Percentiles rank a stretch among this genome's conserved stretches.
Conservation (phyloP, 225 moss, liverwort and hornwort genomes). For the Physcomitrium patens region DNA sequence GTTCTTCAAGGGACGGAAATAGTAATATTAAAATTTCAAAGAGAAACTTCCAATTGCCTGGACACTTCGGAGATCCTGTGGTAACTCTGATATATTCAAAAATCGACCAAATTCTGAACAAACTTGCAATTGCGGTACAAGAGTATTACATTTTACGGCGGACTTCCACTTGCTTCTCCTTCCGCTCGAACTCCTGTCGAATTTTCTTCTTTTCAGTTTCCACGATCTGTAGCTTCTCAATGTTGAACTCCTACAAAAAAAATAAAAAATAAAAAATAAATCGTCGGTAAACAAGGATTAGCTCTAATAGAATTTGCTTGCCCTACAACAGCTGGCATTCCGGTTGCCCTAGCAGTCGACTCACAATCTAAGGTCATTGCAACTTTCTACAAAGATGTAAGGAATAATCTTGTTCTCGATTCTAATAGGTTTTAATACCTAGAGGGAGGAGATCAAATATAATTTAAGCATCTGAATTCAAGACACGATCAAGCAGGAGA, state of each 20-base stretch:
- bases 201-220: slow-evolving; percentile 85
- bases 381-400: not conserved
- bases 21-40: no score
- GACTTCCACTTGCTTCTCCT: slow-evolving; percentile 86
- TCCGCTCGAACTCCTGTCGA: slow-evolving; percentile 73
- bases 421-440: not conserved
- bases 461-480: not conserved
- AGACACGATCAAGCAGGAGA: not conserved
- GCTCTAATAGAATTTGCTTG: not conserved
- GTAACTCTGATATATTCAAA: no score
- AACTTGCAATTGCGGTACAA: not conserved
- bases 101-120: no score
- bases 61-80: no score
- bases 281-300: slow-evolving; percentile 18
- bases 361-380: not conserved
- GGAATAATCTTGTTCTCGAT: not conserved
- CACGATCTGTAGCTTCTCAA: slow-evolving; percentile 81
- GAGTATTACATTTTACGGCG: slow-evolving; percentile 62
- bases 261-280: no score
- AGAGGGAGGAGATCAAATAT: not conserved
- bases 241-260: slow-evolving; percentile 68
- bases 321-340: not conserved
- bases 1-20: not conserved
- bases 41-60: no score
- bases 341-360: not conserved